A percentile compares a stretch with the other conserved stretches of the same genome.
Conservation (phyloP, 139 green algal genomes). For the Coccomyxa sp. region DNA sequence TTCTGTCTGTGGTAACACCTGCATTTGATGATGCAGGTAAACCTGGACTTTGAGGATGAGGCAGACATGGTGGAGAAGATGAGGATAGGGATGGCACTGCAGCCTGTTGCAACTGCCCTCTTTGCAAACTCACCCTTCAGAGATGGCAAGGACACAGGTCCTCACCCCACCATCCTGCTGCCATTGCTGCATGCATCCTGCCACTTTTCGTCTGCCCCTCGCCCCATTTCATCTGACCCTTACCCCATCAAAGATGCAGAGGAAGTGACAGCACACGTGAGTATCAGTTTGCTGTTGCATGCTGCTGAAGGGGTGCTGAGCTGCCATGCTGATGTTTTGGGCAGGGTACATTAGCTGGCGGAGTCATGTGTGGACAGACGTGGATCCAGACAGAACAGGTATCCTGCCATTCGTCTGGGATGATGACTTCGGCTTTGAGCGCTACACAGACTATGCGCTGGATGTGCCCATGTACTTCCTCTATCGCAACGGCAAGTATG, state of each 20-base stretch:
- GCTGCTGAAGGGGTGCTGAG: no score
- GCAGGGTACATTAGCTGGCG: conserved; percentile 54
- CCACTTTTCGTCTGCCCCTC: no score
- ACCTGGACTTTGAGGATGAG: conserved; percentile 96
- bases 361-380: conserved; percentile 90
- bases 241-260: no score
- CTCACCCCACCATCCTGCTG: conserved; percentile 12
- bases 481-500: conserved; percentile 89
- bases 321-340: background rate
- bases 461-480: conserved; percentile 99
- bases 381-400: conserved; percentile 80
- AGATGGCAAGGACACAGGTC: conserved; percentile 82
- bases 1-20: no score
- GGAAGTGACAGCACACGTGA: no score
- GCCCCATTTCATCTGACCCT: no score
- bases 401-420: conserved; percentile 96
- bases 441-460: conserved; percentile 93
- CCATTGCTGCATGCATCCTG: no score
- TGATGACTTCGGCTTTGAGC: conserved; percentile 83
- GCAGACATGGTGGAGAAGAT: conserved; percentile 97
- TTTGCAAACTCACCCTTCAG: conserved; percentile 97
- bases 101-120: conserved; percentile 94
- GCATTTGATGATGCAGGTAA: conserved; percentile 59
- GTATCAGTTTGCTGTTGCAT: no score
- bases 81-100: conserved; percentile 90